Evolutionary conservation across 371 early-diverging fungal species (phyloP).

Genomic region (Saksenaea oblongispora): DNA sequence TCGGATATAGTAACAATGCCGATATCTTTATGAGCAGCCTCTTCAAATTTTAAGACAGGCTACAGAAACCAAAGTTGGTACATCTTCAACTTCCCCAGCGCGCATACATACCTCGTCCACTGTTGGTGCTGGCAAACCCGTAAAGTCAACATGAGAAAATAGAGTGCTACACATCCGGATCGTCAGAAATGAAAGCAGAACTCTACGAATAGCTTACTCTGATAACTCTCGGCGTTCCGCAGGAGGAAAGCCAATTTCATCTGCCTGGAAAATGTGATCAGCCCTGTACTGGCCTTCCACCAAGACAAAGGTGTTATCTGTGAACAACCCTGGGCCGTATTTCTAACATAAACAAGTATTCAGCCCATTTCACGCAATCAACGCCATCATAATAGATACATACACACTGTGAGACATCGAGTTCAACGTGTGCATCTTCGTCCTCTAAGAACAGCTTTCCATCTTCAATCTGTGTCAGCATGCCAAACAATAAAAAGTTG

Average conservation of each 20-base stretch:
- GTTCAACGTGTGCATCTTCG: constrained; percentile 70
- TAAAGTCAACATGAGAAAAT: constrained; percentile 61
- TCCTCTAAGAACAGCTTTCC: constrained; percentile 88
- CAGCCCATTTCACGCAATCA: too few species aligned
- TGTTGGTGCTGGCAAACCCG: constrained; percentile 51
- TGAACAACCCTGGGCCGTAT: constrained; percentile 74
- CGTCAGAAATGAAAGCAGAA: not conserved
- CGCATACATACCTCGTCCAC: constrained; percentile 43
- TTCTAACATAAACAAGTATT: constrained; percentile 25
- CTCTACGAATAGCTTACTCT: constrained; percentile 39
- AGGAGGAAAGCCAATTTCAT: constrained; percentile 76
- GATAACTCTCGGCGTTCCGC: constrained; percentile 68
- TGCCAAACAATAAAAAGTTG: constrained; percentile 80
- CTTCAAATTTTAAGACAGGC: constrained; percentile 34
- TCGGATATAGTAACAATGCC: constrained; percentile 82
- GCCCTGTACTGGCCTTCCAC: constrained; percentile 76
- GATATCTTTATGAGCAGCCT: constrained; percentile 59
- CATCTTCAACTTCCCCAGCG: not conserved
- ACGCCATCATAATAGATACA: constrained; percentile 20
- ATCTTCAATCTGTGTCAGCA: constrained; percentile 83
- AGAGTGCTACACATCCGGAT: constrained; percentile 23
- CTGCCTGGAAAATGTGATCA: constrained; percentile 68
- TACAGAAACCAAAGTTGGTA: constrained; percentile 1
- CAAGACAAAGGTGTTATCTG: constrained; percentile 83
- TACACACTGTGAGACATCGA: constrained; percentile 57